These are phyloP conservation scores for Petunia hybrid DNA, from an alignment of 305 asterid genomes.

Conservation along the genomic window DNA sequence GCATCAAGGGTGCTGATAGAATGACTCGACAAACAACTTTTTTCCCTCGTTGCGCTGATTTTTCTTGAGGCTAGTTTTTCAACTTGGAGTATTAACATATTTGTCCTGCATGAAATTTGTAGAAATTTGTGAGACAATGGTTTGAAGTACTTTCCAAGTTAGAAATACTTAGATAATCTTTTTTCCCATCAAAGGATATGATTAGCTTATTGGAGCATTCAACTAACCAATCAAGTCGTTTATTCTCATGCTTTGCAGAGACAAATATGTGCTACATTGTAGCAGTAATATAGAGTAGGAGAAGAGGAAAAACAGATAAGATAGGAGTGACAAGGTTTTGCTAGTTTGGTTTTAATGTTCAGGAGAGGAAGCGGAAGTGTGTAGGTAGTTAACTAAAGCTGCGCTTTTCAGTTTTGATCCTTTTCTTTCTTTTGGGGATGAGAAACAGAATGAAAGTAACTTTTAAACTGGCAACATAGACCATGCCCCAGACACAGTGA, in stretches of 20 bases:
- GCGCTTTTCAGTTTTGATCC: neutral
- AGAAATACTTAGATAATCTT: neutral
- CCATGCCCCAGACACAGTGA: neutral
- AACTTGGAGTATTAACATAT: neutral
- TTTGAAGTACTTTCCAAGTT: neutral
- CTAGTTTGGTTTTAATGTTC: neutral
- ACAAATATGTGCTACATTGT: neutral
- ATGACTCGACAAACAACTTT: neutral
- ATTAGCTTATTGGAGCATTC: neutral
- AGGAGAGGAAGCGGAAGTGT: neutral
- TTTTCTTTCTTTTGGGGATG: neutral
- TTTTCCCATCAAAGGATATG: neutral
- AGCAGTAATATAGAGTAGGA: neutral
- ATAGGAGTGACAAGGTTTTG: neutral
- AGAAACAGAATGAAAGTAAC: neutral
- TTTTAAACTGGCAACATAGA: neutral
- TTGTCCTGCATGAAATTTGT: neutral
- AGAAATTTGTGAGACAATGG: neutral
- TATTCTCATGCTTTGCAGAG: neutral
- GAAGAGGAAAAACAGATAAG: neutral
- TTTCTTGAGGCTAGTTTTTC: neutral
- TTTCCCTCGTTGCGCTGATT: neutral
- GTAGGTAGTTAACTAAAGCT: neutral
- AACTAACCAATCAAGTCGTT: too few relatives aligned
- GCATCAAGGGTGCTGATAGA: neutral